Base-by-base conservation (phyloP, 768 basidiomycete species). In the Tylopilus cervinicoccineus region DNA sequence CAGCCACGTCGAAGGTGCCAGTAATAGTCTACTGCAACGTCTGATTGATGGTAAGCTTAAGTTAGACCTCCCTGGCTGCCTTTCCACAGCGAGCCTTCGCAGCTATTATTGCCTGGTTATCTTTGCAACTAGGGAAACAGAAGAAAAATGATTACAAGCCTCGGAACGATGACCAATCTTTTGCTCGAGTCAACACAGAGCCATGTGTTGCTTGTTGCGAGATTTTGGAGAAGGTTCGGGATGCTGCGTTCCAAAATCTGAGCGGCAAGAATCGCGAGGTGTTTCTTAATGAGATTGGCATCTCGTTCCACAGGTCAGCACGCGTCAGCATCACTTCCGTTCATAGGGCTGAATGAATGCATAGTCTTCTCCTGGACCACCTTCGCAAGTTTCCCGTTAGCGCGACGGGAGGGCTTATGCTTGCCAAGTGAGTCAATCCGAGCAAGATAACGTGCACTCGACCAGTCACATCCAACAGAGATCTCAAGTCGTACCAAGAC, bases 131-230 rank as follows among this genome's bases (percentile, higher is more conserved):
- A 31, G 77, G 81, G 8, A 94, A 93, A 66, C 96, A 99, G 66
- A 97, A 97, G 73, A 88, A 86, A 60, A 88, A 82, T 42, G 96
- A 99, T 64, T 99, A 96, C 72, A 96, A 95, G 67, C 96, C 96
- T 11, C 81, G 87, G 31, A 93, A 97, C 57, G 96, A 99, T 61
- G 95, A 98, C 57, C 68, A 93, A 20, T 93, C 93, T 0, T 98
- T 97, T 66, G 91, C 93, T 4, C 74, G 93, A 19, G 91, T 91
- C 23, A 96, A 92, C 61, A 98, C 96, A 0, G 95, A 97, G 54
- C 93, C 96, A 0, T 97, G 93, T 63, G 61, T 83, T 16, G 75
- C 81, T 2, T 92, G 88, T 57, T 95, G 94, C 60, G 92, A 95
- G 16, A 78, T 76, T 27, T 70, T 99, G 43, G 88, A 89, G 54